A percentile compares a stretch with the other conserved stretches of the same genome.
These are phyloP conservation scores for Tricholoma matsutake DNA, from an alignment of 768 basidiomycete genomes.

Conservation along the genomic window DNA sequence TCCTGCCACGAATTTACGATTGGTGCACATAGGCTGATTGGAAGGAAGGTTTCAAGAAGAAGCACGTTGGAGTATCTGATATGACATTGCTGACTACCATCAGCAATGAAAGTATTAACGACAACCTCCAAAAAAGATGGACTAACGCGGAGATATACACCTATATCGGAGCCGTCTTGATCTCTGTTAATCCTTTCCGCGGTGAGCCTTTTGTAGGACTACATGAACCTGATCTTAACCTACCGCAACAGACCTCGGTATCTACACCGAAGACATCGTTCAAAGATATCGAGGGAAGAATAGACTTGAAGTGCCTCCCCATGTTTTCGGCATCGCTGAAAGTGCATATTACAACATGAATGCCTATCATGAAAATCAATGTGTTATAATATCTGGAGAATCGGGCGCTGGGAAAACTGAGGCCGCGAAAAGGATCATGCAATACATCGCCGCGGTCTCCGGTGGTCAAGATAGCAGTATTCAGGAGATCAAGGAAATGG, in stretches of 20 bases:
- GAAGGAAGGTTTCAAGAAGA: conserved; percentile 99
- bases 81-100: conserved; percentile 98
- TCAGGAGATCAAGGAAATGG: conserved; percentile 99
- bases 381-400: conserved; percentile 99
- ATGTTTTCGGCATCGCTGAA: conserved; percentile 98
- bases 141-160: conserved; percentile 96
- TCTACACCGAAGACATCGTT: conserved; percentile 90
- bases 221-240: neutral
- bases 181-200: conserved; percentile 99
- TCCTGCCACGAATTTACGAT: conserved; percentile 12
- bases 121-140: conserved; percentile 97
- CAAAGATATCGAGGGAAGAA: conserved; percentile 93
- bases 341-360: conserved; percentile 99
- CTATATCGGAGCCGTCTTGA: conserved; percentile 96
- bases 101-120: conserved; percentile 96
- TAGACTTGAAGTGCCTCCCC: conserved; percentile 94
- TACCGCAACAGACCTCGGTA: conserved; percentile 75
- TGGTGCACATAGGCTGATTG: conserved; percentile 79
- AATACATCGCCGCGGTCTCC: conserved; percentile 97
- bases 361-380: conserved; percentile 98
- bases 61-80: conserved; percentile 95
- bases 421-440: conserved; percentile 99
- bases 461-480: conserved; percentile 87
- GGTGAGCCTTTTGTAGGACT: conserved; percentile 42
- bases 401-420: conserved; percentile 99